Evolutionary conservation across 2,329 filamentous ascomycete genomes (phyloP).

Genomic region (Karstenula rhodostoma): DNA sequence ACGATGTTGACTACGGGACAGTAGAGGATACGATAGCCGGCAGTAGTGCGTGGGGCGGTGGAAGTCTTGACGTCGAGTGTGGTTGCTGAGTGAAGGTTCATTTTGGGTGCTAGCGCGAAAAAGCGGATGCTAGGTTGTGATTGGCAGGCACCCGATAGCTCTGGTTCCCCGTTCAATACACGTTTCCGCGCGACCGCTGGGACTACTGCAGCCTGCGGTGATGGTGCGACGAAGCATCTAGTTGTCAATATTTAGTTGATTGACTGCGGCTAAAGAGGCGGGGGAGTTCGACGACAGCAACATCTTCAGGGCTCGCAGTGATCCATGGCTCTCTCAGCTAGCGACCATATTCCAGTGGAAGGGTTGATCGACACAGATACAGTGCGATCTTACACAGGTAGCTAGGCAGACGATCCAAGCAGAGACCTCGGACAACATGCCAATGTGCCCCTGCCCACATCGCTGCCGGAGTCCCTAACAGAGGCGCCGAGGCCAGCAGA

Average conservation of each 20-base stretch:
- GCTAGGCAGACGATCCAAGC: background rate
- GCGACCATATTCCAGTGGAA: background rate
- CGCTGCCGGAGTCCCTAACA: background rate
- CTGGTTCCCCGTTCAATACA: background rate
- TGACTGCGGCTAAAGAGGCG: slow-evolving; percentile 11
- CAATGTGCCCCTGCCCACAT: background rate
- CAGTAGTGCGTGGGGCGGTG: slow-evolving; percentile 1
- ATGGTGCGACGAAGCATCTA: slow-evolving; percentile 4
- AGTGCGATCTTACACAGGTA: background rate
- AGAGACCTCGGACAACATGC: background rate
- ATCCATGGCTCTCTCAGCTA: background rate
- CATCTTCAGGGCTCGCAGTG: background rate
- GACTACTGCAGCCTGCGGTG: background rate
- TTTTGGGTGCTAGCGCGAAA: slow-evolving; percentile 15
- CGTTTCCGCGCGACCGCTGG: background rate
- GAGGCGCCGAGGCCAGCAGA: background rate
- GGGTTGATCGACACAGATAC: background rate
- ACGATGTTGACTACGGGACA: background rate
- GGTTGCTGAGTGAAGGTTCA: slow-evolving; percentile 10
- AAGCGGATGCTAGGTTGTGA: background rate
- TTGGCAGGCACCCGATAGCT: slow-evolving; percentile 15
- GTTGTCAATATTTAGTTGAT: slow-evolving; percentile 1
- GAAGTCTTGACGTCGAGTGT: background rate
- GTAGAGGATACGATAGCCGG: background rate
- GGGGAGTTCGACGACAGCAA: background rate